phyloP scores from a whole-genome alignment of 2,329 filamentous ascomycete species.

The Microdochium trichocladiopsis region DNA sequence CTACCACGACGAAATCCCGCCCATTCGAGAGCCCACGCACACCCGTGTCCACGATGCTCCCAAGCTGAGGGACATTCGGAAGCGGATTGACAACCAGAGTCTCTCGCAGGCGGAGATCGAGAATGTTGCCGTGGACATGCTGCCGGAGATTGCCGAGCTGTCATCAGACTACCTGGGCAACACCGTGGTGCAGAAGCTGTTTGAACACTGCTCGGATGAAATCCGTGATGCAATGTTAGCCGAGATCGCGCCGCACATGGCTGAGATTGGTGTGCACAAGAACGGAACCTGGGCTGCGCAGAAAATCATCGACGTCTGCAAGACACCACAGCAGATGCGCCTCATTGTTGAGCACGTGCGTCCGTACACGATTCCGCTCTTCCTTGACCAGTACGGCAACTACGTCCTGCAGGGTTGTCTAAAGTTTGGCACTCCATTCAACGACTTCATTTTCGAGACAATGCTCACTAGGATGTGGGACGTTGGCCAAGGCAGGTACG shows the following conservation, averaged over 20 bases:
- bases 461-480: slow-evolving; percentile 96
- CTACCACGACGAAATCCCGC: slow-evolving; percentile 79
- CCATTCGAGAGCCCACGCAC: slow-evolving; percentile 81
- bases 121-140: slow-evolving; percentile 85
- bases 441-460: slow-evolving; percentile 95
- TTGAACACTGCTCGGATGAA: slow-evolving; percentile 88
- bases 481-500: slow-evolving; percentile 85
- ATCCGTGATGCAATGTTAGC: slow-evolving; percentile 86
- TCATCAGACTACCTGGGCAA: slow-evolving; percentile 96
- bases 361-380: slow-evolving; percentile 82
- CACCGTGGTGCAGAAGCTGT: slow-evolving; percentile 98
- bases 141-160: slow-evolving; percentile 91
- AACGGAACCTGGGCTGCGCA: slow-evolving; percentile 99
- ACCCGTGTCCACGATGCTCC: slow-evolving; percentile 89
- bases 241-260: slow-evolving; percentile 84
- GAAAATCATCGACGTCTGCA: slow-evolving; percentile 97
- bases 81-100: slow-evolving; percentile 93
- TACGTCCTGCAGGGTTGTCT: slow-evolving; percentile 96
- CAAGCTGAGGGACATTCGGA: slow-evolving; percentile 89
- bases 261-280: slow-evolving; percentile 97
- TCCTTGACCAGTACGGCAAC: slow-evolving; percentile 97
- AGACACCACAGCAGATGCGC: slow-evolving; percentile 73
- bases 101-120: slow-evolving; percentile 84
- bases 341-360: slow-evolving; percentile 79
- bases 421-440: slow-evolving; percentile 81